These are phyloP conservation scores for Metarhizium robertsii DNA, from an alignment of 2,329 filamentous ascomycete species.

Conservation along the genomic window DNA sequence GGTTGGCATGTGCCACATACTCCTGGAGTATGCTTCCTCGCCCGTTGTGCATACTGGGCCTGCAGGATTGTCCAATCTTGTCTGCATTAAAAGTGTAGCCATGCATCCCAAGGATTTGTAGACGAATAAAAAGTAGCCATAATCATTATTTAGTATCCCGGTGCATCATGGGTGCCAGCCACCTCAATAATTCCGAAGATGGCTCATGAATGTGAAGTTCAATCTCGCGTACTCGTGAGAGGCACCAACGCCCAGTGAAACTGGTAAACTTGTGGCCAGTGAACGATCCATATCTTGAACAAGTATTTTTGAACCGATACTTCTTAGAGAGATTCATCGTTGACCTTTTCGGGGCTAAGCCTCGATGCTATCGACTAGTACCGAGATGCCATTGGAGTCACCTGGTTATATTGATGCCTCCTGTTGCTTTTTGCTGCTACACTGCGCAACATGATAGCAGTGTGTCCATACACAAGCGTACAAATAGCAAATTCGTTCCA, in stretches of 20 bases:
- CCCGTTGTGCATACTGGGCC: neutral
- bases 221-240: neutral
- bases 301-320: neutral
- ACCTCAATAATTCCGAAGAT: neutral
- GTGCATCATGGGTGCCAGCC: neutral
- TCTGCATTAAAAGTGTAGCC: neutral
- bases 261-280: neutral
- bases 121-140: neutral
- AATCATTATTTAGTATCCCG: neutral
- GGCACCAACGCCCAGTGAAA: neutral
- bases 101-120: neutral
- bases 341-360: too few relatives aligned
- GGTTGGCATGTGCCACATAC: neutral
- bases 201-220: neutral
- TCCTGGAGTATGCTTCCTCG: neutral
- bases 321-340: too few relatives aligned
- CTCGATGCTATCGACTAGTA: too few relatives aligned
- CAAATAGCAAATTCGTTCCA: too few relatives aligned
- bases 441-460: too few relatives aligned
- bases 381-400: too few relatives aligned
- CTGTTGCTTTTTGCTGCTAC: too few relatives aligned
- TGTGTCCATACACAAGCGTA: too few relatives aligned
- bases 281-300: neutral
- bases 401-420: too few relatives aligned
- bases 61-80: neutral